Evolutionary conservation across 2,329 filamentous ascomycete genomes (phyloP), one percentile per base, ranked within the genome.

Genomic region (Chaetomiaceae sp.): DNA sequence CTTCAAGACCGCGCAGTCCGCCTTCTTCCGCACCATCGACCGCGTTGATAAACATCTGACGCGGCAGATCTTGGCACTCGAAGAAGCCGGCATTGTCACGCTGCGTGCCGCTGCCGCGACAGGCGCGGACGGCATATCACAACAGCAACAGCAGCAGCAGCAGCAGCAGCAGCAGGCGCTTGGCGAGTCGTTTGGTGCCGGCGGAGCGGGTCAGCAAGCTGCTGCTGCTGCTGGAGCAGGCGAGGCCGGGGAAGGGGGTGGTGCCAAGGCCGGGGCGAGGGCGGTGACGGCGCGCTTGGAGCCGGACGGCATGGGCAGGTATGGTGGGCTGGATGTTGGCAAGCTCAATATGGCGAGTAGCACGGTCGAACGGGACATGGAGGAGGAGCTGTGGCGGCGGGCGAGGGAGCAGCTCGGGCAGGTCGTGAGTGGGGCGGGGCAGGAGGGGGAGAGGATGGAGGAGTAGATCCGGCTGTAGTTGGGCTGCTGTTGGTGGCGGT

Each of bases 341-440:
- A 91, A 86, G 79, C 67, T 97, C 58, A 97, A 96, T 62, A 90
- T 87, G 58, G 78, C 88, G 47, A 88, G 86, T 51, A 84, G 86
- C 53, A 84, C 84, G 52, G 86, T 94, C 18, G 87, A 87, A 47
- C 79, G 83, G 58, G 84, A 88, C 53, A 93, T 91, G 74, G 88
- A 94, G 61, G 78, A 79, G 2, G 88, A 96, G 67, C 68, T 95
- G 36, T 84, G 91, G 80, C 74, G 71, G 27, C 75, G 77, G 54
- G 75, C 79, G 33, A 76, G 72, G 56, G 66, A 65, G 37, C 73
- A 84, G 51, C 61, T 86, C 33, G 72, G 71, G 51, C 60, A 60
- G 19, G 44, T 71, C 18, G 60, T 45, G n/a, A 37, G 22, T 24
- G 22, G 17, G 26, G 43, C 12, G 4, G 34, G 2, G 11, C 22